Evolutionary conservation across 1,284 basidiomycete species (phyloP), one percentile per base, ranked within the genome.

Genomic region (Farysia itapuensis): DNA sequence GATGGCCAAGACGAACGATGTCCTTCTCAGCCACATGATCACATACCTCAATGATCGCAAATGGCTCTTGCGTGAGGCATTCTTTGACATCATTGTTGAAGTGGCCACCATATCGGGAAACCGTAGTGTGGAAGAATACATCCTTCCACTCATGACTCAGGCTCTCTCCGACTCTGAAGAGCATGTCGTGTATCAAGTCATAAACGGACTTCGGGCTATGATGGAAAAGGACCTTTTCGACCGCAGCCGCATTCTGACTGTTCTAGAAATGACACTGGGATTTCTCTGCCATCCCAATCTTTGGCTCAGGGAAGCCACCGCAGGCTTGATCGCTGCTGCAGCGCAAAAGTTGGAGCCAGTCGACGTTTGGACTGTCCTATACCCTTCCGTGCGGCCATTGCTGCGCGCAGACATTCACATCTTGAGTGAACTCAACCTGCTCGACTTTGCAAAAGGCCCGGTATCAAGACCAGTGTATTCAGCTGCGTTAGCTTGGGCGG

Each of bases 271-370:
- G 0, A 86, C 88, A 0, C 80, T 90, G 7, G 89, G 90, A 1
- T 93, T 97, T 72, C 79, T 98, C 29, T 94, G 90, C 66, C 95
- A 99, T 77, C 94, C 95, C 0, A 94, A 96, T 77, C 79, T 85
- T n/a, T 97, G 94, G 93, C 89, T 98, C 68, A 90, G 96, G 81
- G 88, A 91, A 87, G 90, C 88, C 18, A 84, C 91, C 4, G 86
- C 86, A 5, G 86, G 88, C 0, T 89, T 98, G 35, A 85, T 90
- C 1, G 85, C 89, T 1, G 85, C 89, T 6, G 86, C 88, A 2
- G 84, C 85, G 35, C 85, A 86, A 51, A 81, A 94, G 7, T 86
- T 88, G 0, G 36, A 56, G 9, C 44, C 58, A 14, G 49, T 60
- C 11, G 95, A 98, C 70, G 85, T 90, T 9, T 98, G 95, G 95